Evolutionary conservation across 306 rosid genomes (phyloP), one percentile per base, ranked within the genome.

Genomic region (Inga oerstediana): DNA sequence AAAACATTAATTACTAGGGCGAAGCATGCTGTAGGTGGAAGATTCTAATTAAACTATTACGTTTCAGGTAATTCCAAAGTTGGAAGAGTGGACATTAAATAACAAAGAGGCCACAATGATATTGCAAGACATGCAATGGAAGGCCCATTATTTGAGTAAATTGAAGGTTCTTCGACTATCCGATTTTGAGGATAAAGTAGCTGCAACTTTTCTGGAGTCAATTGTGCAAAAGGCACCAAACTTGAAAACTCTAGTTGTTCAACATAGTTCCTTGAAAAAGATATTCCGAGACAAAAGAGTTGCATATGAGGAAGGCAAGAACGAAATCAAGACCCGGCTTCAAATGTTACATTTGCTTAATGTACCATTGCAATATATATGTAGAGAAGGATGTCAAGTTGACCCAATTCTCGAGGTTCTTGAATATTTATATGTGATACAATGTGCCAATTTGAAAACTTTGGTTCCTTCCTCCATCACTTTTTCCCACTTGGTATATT

Each of bases 261-360:
- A 13, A 8, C 0, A 4, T 4, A 0, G 58, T 48, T 73, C 35
- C 19, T 73, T 73, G 37, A 24, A 44, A n/a, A 59, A 72, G 41
- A 46, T 72, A n/a, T 46, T 45, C 22, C 35, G 16, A 7, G 11
- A 20, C 0, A 35, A 66, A n/a, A 66, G 41, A 66, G 5, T 58
- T 20, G 27, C 64, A 58, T 7, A 0, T 9, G 17, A 52, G 9
- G 22, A 52, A 52, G n/a, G n/a, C 9, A 19, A 52, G 22, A 52
- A 52, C 8, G 7, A 52, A 52, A 52, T 19, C 19, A 58, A n/a
- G 10, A 20, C 27, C 64, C 64, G n/a, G 10, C 27, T 58, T n/a
- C 8, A 20, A 20, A 1, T 0, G 0, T 58, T 58, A 9, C 2
- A 0, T 0, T 4, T 58, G 11, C 2, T 0, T 58, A n/a, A 8